Percentiles rank a stretch among this genome's conserved stretches.
phyloP scores from a whole-genome alignment of 1,284 basidiomycete genomes.

The Violaceomyces palustris region DNA sequence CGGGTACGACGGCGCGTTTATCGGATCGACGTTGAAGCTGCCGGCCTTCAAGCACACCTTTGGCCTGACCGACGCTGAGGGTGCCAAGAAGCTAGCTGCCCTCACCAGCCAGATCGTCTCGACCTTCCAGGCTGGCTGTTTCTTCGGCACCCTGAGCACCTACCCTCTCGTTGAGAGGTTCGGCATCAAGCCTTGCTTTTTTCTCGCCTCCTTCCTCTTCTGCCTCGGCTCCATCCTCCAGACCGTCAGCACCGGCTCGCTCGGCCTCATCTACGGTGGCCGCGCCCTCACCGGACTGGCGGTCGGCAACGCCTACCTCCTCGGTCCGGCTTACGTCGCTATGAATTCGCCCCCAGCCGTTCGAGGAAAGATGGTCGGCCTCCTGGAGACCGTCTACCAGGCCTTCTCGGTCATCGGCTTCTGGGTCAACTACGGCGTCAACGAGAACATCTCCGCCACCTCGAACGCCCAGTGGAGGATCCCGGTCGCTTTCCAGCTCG shows the following conservation, averaged over 20 bases:
- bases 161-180: slow-evolving; percentile 21
- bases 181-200: slow-evolving; percentile 31
- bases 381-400: slow-evolving; percentile 57
- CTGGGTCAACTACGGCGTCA: slow-evolving; percentile 55
- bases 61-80: slow-evolving; percentile 36
- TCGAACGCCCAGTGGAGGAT: slow-evolving; percentile 56
- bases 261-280: slow-evolving; percentile 48
- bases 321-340: slow-evolving; percentile 53
- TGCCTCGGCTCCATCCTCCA: slow-evolving; percentile 42
- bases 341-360: slow-evolving; percentile 55
- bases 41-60: slow-evolving; percentile 57
- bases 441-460: slow-evolving; percentile 52
- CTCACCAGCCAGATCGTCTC: slow-evolving; percentile 57
- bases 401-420: slow-evolving; percentile 54
- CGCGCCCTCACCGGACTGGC: slow-evolving; percentile 54
- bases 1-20: too few relatives aligned
- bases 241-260: slow-evolving; percentile 18
- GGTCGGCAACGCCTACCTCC: slow-evolving; percentile 51
- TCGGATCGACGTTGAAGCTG: slow-evolving; percentile 56
- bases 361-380: slow-evolving; percentile 58
- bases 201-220: slow-evolving; percentile 36
- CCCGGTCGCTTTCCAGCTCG: slow-evolving; percentile 59
- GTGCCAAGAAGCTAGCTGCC: slow-evolving; percentile 24
- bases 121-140: slow-evolving; percentile 56
- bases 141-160: slow-evolving; percentile 42